A percentile compares a stretch with the other conserved stretches of the same genome.
Evolutionary conservation across 371 early-diverging fungal genomes (phyloP).

Genomic region (Entomophthora muscae): DNA sequence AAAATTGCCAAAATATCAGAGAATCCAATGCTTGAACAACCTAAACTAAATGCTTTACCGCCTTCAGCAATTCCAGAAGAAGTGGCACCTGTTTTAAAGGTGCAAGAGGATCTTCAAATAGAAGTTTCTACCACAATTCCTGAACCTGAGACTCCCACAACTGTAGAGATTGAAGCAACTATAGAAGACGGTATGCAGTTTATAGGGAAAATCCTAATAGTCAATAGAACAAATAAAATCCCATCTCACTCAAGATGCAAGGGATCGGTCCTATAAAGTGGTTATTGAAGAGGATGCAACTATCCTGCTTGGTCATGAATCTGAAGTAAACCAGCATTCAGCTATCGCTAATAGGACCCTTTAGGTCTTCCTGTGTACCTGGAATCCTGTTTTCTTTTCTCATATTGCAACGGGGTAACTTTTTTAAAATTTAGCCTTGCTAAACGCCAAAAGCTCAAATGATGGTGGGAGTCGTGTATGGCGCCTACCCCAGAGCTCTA

Average conservation of each 20-base stretch:
- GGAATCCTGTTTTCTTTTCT: constrained; percentile 52
- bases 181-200: background rate
- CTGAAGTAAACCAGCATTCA: constrained; percentile 20
- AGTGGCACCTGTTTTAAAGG: background rate
- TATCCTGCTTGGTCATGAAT: constrained; percentile 43
- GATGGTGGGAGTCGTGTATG: constrained; percentile 81
- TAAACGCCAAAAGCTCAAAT: constrained; percentile 32
- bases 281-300: constrained; percentile 14
- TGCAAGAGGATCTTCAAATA: background rate
- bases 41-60: background rate
- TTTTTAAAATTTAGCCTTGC: background rate
- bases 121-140: background rate
- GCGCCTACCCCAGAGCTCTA: constrained; percentile 36
- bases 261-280: constrained; percentile 3
- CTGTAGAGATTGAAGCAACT: background rate
- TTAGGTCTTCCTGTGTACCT: constrained; percentile 57
- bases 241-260: background rate
- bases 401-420: constrained; percentile 69
- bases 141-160: background rate
- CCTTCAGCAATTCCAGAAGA: too few relatives aligned
- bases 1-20: background rate
- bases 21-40: background rate
- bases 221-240: background rate
- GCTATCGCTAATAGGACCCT: background rate
- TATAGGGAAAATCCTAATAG: background rate